Evolutionary conservation across 1,284 basidiomycete genomes (phyloP), one percentile per base, ranked within the genome.

Genomic region (Cryptococcus deneoformans): DNA sequence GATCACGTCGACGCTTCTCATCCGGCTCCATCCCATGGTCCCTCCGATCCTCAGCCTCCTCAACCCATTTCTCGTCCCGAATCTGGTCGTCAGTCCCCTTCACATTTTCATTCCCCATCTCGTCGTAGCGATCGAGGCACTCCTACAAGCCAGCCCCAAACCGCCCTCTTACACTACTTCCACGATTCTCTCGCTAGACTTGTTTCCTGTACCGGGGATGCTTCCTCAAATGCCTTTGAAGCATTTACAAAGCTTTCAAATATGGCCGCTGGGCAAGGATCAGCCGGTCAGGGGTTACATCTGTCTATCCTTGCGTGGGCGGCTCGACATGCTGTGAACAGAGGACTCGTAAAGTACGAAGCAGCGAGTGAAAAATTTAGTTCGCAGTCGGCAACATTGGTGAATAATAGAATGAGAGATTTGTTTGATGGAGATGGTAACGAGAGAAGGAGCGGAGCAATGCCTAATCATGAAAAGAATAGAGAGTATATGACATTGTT

Each of bases 291-390:
- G 37, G 66, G 63, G 2, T 52, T 73, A 7, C 70, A 71, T 50
- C 57, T 69, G 4, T 64, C 64, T 43, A 65, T 70, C 14, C 57
- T 73, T 14, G 69, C 69, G 14, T 71, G 69, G 69, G 67, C 69
- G 7, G 69, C 66, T 20, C 54, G 67, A 10, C 71, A 73, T 48
- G 65, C 68, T 62, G 65, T 68, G 34, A 73, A 73, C 53, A 52
- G 58, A 39, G 71, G 71, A 2, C 56, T 67, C 36, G 55, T 50
- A 2, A 65, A 66, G 38, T 70, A 70, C 54, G 71, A 71, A 56
- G 67, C 65, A 2, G 62, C 66, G 6, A 65, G 66, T 47, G 71
- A 73, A 56, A 59, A 62, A 46, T 63, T 68, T 29, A 64, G 67
- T 9, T 48, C 55, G 4, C 67, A 69, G 53, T 67, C 69, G 9